A percentile compares a stretch with the other conserved stretches of the same genome.
These are phyloP conservation scores for Angomonas desouzai DNA, from an alignment of 208 protist genomes.

Conservation along the genomic window DNA sequence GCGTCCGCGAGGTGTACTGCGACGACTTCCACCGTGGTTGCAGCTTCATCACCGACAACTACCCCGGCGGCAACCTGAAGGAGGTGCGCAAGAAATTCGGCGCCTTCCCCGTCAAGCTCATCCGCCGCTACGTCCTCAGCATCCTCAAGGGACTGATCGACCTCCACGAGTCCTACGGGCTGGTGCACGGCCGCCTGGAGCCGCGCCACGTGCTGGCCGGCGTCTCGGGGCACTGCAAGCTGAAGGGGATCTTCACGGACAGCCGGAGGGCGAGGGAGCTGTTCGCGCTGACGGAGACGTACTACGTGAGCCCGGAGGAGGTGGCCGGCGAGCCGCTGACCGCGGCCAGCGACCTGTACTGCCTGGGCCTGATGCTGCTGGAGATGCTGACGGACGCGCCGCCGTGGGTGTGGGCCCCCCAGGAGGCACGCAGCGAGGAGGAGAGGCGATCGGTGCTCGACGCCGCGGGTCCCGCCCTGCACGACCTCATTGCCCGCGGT, in stretches of 20 bases:
- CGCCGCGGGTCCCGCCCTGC: slow-evolving; percentile 14
- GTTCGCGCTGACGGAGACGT: slow-evolving; percentile 23
- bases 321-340: slow-evolving; percentile 35
- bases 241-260: slow-evolving; percentile 41
- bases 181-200: slow-evolving; percentile 58
- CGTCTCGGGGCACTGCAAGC: slow-evolving; percentile 53
- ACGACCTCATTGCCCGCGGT: background rate
- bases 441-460: slow-evolving; percentile 20
- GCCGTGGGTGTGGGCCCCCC: slow-evolving; percentile 33
- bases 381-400: slow-evolving; percentile 31
- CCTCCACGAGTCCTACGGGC: slow-evolving; percentile 34
- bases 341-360: slow-evolving; percentile 59
- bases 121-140: slow-evolving; percentile 38
- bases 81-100: slow-evolving; percentile 21
- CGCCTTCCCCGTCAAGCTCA: slow-evolving; percentile 12
- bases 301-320: slow-evolving; percentile 67
- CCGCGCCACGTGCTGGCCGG: slow-evolving; percentile 61
- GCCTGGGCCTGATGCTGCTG: slow-evolving; percentile 40
- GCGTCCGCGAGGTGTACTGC: slow-evolving; percentile 6
- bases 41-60: slow-evolving; percentile 27
- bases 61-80: slow-evolving; percentile 31
- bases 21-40: slow-evolving; percentile 11
- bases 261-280: slow-evolving; percentile 10
- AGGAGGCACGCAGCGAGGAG: slow-evolving; percentile 8
- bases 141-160: slow-evolving; percentile 46